phyloP scores from a whole-genome alignment of 495 filamentous ascomycete species.

The Neurospora sp. region DNA sequence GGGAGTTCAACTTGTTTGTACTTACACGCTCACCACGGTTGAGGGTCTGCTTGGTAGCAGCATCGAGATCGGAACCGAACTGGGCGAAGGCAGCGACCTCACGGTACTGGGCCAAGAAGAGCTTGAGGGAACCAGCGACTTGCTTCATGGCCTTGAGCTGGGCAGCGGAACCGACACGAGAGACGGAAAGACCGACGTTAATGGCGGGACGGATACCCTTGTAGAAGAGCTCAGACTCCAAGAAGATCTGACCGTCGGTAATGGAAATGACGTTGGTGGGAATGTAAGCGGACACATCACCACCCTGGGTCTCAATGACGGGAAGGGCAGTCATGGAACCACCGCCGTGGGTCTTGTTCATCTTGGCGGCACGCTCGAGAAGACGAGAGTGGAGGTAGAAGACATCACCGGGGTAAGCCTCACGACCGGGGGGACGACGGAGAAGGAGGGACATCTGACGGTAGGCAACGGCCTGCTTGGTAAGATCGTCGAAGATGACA shows the following conservation, averaged over 20 bases:
- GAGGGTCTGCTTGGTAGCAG: slow-evolving; percentile 97
- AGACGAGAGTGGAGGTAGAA: slow-evolving; percentile 99
- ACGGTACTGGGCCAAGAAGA: slow-evolving; percentile 99
- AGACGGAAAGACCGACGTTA: slow-evolving; percentile 99
- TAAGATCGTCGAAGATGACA: slow-evolving; percentile 92
- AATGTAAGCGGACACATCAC: slow-evolving; percentile 99
- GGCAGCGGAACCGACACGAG: slow-evolving; percentile 97
- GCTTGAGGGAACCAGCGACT: slow-evolving; percentile 98
- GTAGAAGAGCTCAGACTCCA: slow-evolving; percentile 99
- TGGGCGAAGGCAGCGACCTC: slow-evolving; percentile 99
- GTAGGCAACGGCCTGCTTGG: slow-evolving; percentile 98
- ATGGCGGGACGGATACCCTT: slow-evolving; percentile 99
- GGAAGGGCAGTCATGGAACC: slow-evolving; percentile 96
- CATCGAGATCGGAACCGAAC: slow-evolving; percentile 99
- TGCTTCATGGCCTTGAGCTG: slow-evolving; percentile 99
- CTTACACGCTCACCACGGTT: slow-evolving; percentile 95
- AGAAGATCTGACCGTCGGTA: slow-evolving; percentile 99
- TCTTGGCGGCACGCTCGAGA: slow-evolving; percentile 98
- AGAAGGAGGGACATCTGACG: slow-evolving; percentile 99
- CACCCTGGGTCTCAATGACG: slow-evolving; percentile 99
- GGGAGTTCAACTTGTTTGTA: slow-evolving; percentile 6
- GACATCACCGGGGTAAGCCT: slow-evolving; percentile 99
- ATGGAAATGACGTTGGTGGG: slow-evolving; percentile 99
- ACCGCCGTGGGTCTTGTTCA: slow-evolving; percentile 91
- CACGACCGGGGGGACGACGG: slow-evolving; percentile 97